A percentile compares a stretch with the other conserved stretches of the same genome.
Evolutionary conservation across 768 basidiomycete species (phyloP).

Genomic region (Panaeolus cyanescens): DNA sequence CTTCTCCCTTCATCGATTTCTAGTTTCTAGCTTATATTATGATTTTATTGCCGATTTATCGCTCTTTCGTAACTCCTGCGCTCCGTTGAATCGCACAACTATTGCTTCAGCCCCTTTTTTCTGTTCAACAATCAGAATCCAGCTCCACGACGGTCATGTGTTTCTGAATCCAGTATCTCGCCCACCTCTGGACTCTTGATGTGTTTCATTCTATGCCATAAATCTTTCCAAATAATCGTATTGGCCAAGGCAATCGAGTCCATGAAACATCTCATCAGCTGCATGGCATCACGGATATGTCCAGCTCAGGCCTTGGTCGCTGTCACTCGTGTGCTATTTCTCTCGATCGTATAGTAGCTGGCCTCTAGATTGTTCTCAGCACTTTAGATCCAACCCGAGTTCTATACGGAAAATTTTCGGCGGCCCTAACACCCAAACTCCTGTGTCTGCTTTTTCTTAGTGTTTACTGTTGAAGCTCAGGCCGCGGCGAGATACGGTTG

Average conservation of each 20-base stretch:
- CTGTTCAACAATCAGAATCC: background rate
- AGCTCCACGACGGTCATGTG: background rate
- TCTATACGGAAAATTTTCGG: background rate
- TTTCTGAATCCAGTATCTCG: background rate
- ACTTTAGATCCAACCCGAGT: background rate
- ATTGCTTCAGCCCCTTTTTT: background rate
- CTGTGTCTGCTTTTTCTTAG: background rate
- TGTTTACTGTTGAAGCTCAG: no score
- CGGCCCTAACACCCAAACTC: background rate
- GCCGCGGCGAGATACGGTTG: background rate
- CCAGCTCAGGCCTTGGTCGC: background rate
- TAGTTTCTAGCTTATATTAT: background rate
- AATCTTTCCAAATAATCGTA: background rate
- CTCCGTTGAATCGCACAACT: background rate
- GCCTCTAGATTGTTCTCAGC: background rate
- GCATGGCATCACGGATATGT: background rate
- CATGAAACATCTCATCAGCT: no score
- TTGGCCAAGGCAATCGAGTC: no score
- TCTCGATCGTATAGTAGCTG: background rate
- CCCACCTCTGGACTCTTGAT: background rate
- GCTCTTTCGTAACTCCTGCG: background rate
- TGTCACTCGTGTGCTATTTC: conserved; percentile 1
- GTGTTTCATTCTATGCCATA: background rate
- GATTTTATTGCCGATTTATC: background rate
- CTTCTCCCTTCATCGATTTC: conserved; percentile 1